Evolutionary conservation across 768 basidiomycete species (phyloP), one percentile per base, ranked within the genome.

Genomic region (Phallus indusiatus): DNA sequence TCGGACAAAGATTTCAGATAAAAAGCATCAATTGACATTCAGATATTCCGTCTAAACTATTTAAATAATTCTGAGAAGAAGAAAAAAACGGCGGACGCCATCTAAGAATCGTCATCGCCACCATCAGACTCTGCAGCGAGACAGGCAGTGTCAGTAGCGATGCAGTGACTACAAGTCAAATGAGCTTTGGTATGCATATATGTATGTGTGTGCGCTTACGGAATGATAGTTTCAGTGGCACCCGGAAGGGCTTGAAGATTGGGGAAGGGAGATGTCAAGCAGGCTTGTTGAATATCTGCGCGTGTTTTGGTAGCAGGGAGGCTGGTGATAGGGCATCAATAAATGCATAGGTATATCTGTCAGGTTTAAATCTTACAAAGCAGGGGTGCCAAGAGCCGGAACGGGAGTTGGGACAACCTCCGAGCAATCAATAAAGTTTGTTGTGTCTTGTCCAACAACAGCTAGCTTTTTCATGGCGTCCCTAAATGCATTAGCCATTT

Each of bases 381-480:
- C 57, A 12, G 50, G 22, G n/a, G 52, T 59, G 16, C 24, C 28
- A 28, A 47, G 50, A 33, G 63, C 54, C 16, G 60, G 37, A 16
- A 56, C 17, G 11, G 64, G 59, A 18, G 42, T 51, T 53, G 67
- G 67, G 28, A 67, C 61, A 58, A 67, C 63, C 52, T 64, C 67
- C 16, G 71, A 69, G 61, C 72, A 73, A 49, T 73, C 69, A 9
- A 60, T 62, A 46, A 73, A 56, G 12, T 54, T 17, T 11, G 22
- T 5, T 12, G 60, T 60, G 34, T 56, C 56, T 37, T 72, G 70
- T 17, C 72, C 72, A n/a, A 70, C 58, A 10, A 66, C 61, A 20
- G 69, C 63, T 55, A 73, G 56, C 62, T 73, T 73, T n/a, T 64
- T 52, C 71, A 73, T 72, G 14, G 68, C 70, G n/a, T 64, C 63